Percentiles rank a stretch among this genome's conserved stretches.
Conservation (phyloP, 148 eudicot genomes). For the Agrostemma githago region DNA sequence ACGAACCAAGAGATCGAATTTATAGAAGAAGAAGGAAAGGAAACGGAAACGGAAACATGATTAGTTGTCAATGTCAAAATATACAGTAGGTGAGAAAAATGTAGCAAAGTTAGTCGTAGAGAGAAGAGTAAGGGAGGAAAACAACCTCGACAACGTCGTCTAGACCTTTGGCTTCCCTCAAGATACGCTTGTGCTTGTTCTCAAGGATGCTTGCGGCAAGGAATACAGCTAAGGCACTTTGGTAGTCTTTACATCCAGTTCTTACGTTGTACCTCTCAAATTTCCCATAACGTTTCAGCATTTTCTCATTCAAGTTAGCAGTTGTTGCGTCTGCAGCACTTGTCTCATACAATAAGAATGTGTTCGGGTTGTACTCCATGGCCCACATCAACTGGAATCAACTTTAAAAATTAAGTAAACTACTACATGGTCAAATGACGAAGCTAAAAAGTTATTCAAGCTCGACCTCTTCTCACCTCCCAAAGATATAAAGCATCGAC, state of each 20-base stretch:
- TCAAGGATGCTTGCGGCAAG: slow-evolving; percentile 93
- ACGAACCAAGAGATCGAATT: not conserved
- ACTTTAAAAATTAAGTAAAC: slow-evolving; percentile 18
- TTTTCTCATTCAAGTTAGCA: slow-evolving; percentile 41
- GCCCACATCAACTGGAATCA: slow-evolving; percentile 91
- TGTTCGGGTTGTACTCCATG: slow-evolving; percentile 94
- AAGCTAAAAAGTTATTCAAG: slow-evolving; percentile 6
- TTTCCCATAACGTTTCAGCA: slow-evolving; percentile 75
- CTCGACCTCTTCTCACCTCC: slow-evolving; percentile 55
- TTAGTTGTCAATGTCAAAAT: too few species aligned
- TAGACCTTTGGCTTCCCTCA: slow-evolving; percentile 85
- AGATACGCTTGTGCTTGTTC: slow-evolving; percentile 73
- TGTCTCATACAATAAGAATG: slow-evolving; percentile 55
- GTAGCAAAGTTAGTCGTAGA: not conserved
- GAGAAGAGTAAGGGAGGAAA: slow-evolving; percentile 10
- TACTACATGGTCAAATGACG: slow-evolving; percentile 1
- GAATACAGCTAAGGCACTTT: slow-evolving; percentile 64
- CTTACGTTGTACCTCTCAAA: slow-evolving; percentile 70
- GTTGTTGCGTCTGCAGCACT: slow-evolving; percentile 35
- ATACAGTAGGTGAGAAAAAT: not conserved
- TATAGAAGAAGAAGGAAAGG: too few species aligned
- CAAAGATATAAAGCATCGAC: slow-evolving; percentile 86
- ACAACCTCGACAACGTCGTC: slow-evolving; percentile 83
- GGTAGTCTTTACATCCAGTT: slow-evolving; percentile 53
- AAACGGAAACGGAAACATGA: too few species aligned